Percentiles rank a stretch among this genome's conserved stretches.
These are phyloP conservation scores for Alternaria tenuissima DNA, from an alignment of 2,329 filamentous ascomycete species.

Conservation along the genomic window DNA sequence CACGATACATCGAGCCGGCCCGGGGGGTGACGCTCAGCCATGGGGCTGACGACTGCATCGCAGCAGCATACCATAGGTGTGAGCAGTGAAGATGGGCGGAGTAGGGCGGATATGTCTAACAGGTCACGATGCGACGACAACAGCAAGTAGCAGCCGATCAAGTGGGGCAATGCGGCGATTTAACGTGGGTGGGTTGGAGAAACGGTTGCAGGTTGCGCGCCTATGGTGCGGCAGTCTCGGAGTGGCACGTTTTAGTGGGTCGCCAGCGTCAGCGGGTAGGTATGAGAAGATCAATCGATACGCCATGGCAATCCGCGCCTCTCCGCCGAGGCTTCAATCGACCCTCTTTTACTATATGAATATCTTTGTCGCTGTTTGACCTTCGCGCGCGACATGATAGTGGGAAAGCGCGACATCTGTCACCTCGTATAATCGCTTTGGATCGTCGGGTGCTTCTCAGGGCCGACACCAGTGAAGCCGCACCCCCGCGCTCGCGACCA, in stretches of 20 bases:
- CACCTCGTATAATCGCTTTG: neutral
- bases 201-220: neutral
- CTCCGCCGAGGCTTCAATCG: neutral
- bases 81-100: neutral
- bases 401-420: neutral
- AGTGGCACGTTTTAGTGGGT: constrained; percentile 10
- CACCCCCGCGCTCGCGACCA: constrained; percentile 14
- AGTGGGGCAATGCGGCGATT: neutral
- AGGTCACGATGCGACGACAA: neutral
- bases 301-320: constrained; percentile 8
- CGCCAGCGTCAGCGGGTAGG: constrained; percentile 15
- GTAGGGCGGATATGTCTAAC: constrained; percentile 1
- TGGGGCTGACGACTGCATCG: constrained; percentile 1
- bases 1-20: neutral
- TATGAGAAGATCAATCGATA: constrained; percentile 11
- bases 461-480: constrained; percentile 10
- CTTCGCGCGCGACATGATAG: constrained; percentile 9
- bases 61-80: neutral
- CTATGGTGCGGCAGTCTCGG: constrained; percentile 7
- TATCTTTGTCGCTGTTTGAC: neutral
- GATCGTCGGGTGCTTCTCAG: neutral
- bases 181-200: neutral
- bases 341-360: neutral
- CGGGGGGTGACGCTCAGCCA: neutral
- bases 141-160: neutral